Evolutionary conservation across 192 early-diverging fungal genomes (phyloP).

Genomic region (Oehlia diaphana): DNA sequence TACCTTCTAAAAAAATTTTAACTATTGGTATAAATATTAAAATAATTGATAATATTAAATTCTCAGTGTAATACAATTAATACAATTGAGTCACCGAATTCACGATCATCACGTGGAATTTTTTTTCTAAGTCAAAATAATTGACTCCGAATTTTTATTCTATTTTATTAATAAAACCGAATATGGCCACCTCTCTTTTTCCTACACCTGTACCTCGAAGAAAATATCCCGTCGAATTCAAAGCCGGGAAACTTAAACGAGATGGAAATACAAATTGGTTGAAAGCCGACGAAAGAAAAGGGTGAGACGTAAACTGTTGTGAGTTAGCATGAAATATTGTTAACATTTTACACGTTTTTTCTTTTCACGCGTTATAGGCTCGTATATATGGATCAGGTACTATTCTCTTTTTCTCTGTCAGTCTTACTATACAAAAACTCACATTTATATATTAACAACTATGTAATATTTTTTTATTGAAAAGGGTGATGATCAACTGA

Average conservation of each 20-base stretch:
- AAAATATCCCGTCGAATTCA: slow-evolving; percentile 57
- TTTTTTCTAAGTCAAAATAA: no score
- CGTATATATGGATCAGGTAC: slow-evolving; percentile 61
- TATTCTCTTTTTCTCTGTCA: not conserved
- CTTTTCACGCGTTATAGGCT: slow-evolving; percentile 33
- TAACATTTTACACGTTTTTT: no score
- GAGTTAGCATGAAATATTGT: no score
- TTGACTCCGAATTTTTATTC: no score
- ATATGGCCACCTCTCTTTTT: slow-evolving; percentile 15
- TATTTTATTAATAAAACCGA: not conserved
- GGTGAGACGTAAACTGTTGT: slow-evolving; percentile 39
- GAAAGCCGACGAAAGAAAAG: slow-evolving; percentile 73
- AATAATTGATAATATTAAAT: no score
- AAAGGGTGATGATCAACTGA: slow-evolving; percentile 63
- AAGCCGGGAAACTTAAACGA: slow-evolving; percentile 68
- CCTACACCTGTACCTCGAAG: slow-evolving; percentile 23
- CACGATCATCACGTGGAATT: no score
- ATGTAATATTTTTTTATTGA: slow-evolving; percentile 27
- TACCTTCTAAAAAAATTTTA: no score
- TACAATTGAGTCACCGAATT: no score
- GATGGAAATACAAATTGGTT: slow-evolving; percentile 66
- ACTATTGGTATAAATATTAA: no score
- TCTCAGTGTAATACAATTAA: no score
- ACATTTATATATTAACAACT: no score
- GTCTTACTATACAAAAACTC: no score